A percentile compares a stretch with the other conserved stretches of the same genome.
phyloP scores from a whole-genome alignment of 2,329 filamentous ascomycete species.

The Aspergillus nomiae region DNA sequence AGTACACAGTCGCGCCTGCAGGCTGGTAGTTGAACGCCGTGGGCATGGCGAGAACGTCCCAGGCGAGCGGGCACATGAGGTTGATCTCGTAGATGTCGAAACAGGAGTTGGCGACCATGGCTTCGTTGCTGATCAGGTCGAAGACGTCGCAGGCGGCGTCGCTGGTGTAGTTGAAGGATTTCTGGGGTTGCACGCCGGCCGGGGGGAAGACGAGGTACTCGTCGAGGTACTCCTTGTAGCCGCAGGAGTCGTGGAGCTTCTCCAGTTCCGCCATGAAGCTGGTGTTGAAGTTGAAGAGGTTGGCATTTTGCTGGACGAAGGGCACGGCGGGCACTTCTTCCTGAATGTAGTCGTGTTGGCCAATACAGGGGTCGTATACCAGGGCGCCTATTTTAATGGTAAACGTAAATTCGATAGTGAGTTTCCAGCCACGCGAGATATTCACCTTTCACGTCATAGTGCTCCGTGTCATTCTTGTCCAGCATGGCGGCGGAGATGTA shows the following conservation, averaged over 20 bases:
- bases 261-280: conserved; percentile 43
- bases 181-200: conserved; percentile 59
- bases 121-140: conserved; percentile 56
- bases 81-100: conserved; percentile 75
- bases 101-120: conserved; percentile 67
- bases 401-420: not conserved
- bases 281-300: conserved; percentile 45
- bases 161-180: conserved; percentile 37
- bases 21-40: conserved; percentile 64
- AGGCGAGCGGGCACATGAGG: conserved; percentile 69
- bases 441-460: conserved; percentile 66
- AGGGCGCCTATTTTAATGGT: not conserved
- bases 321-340: conserved; percentile 38
- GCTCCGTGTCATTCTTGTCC: conserved; percentile 64
- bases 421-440: no score
- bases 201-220: conserved; percentile 67
- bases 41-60: conserved; percentile 60
- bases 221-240: conserved; percentile 45
- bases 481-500: conserved; percentile 75
- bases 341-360: not conserved
- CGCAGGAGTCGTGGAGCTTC: conserved; percentile 44
- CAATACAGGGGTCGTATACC: not conserved
- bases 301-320: conserved; percentile 43
- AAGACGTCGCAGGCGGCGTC: conserved; percentile 59
- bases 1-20: conserved; percentile 64